A percentile compares a stretch with the other conserved stretches of the same genome.
phyloP scores from a whole-genome alignment of 805 yeast genomes.

The Candida awuae region DNA sequence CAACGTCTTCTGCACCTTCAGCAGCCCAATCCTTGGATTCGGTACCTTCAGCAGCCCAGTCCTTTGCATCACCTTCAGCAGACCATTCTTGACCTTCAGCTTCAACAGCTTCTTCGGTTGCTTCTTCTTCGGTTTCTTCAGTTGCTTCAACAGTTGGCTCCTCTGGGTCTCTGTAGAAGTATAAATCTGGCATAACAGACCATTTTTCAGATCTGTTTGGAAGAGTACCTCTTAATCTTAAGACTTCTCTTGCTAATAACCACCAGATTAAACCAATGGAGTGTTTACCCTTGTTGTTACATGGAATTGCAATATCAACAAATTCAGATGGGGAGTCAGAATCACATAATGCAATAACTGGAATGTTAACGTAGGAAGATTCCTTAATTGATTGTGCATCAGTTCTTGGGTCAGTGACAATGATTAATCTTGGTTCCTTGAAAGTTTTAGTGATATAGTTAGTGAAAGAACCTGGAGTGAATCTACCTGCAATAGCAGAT shows the following conservation, averaged over 20 bases:
- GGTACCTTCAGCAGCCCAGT: slow-evolving; percentile 56
- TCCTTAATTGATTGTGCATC: slow-evolving; percentile 99
- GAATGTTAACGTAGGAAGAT: slow-evolving; percentile 99
- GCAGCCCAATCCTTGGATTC: slow-evolving; percentile 35
- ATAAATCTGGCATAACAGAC: slow-evolving; percentile 99
- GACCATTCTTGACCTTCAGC: slow-evolving; percentile 37
- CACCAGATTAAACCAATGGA: slow-evolving; percentile 99
- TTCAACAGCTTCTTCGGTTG: slow-evolving; percentile 63
- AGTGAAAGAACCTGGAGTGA: slow-evolving; percentile 99
- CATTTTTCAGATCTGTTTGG: slow-evolving; percentile 95
- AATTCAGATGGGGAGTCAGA: slow-evolving; percentile 98
- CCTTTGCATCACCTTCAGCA: slow-evolving; percentile 40
- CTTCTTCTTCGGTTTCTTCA: slow-evolving; percentile 53
- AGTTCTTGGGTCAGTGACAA: slow-evolving; percentile 99
- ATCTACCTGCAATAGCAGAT: slow-evolving; percentile 99
- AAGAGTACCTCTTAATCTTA: slow-evolving; percentile 96
- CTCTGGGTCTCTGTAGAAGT: slow-evolving; percentile 99
- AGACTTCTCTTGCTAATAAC: slow-evolving; percentile 98
- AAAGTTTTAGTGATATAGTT: slow-evolving; percentile 99
- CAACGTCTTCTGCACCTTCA: slow-evolving; percentile 26
- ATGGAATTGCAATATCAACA: slow-evolving; percentile 99
- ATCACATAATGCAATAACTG: slow-evolving; percentile 98
- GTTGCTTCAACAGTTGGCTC: slow-evolving; percentile 80
- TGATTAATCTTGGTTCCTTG: slow-evolving; percentile 99
- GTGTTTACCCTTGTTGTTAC: slow-evolving; percentile 99